phyloP scores from a whole-genome alignment of 352 stramenopile genomes.

The Phytophthora pisi region DNA sequence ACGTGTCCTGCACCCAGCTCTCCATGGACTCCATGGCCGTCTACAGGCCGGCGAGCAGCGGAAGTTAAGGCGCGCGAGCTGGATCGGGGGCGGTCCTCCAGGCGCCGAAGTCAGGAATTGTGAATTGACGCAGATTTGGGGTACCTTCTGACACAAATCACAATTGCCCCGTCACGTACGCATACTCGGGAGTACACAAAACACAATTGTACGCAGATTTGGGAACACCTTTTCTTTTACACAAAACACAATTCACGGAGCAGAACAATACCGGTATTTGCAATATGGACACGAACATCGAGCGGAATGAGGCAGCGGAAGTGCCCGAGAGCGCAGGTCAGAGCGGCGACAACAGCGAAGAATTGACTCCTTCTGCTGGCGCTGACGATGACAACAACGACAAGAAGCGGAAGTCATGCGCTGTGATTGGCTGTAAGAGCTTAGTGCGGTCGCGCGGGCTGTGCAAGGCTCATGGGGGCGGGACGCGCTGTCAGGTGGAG shows the following conservation, averaged over 20 bases:
- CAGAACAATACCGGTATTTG: no score
- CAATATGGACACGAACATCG: no score
- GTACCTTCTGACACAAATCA: not conserved
- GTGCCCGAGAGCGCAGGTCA: not conserved
- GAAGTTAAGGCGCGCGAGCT: no score
- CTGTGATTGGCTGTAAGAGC: not conserved
- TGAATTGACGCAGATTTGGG: not conserved
- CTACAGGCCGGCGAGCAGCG: no score
- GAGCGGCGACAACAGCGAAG: not conserved
- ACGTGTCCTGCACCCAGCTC: conserved; percentile 79
- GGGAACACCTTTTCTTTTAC: no score
- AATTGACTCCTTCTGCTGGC: not conserved
- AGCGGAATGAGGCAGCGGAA: not conserved
- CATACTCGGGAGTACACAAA: no score
- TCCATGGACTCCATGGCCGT: conserved; percentile 60
- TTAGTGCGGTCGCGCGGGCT: not conserved
- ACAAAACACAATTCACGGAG: no score
- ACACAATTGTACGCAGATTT: no score
- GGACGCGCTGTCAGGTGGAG: not conserved
- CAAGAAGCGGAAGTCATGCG: not conserved
- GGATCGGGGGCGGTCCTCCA: not conserved
- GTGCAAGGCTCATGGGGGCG: conserved; percentile 9
- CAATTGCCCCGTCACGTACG: no score
- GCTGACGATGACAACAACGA: not conserved
- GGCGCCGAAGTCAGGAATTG: not conserved